These are phyloP conservation scores for Ogataea zsoltii DNA, from an alignment of 805 yeast genomes.

Conservation along the genomic window DNA sequence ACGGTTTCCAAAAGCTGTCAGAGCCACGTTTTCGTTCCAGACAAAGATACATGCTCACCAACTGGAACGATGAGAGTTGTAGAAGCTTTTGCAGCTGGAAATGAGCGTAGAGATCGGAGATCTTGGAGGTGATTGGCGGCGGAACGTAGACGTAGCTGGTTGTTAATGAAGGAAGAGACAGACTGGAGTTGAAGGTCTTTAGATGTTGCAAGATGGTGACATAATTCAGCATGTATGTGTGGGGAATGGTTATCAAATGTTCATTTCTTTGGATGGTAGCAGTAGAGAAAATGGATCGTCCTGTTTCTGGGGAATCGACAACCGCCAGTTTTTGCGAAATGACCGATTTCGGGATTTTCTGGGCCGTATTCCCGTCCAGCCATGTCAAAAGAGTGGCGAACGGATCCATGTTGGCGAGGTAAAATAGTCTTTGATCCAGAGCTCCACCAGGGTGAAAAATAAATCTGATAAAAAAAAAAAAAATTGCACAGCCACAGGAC, in stretches of 20 bases:
- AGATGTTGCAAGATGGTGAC: conserved; percentile 51
- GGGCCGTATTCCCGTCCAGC: conserved; percentile 26
- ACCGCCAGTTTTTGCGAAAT: conserved; percentile 45
- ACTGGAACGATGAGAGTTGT: conserved; percentile 57
- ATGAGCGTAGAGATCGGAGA: conserved; percentile 16
- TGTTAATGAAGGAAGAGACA: conserved; percentile 20
- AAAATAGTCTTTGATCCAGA: not conserved
- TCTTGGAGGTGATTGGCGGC: not conserved
- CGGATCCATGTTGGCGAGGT: conserved; percentile 9
- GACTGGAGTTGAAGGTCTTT: conserved; percentile 32
- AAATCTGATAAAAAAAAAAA: no score
- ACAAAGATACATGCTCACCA: conserved; percentile 50
- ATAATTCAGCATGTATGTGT: conserved; percentile 57
- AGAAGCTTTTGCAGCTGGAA: conserved; percentile 36
- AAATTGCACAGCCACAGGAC: no score
- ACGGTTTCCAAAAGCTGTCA: conserved; percentile 66
- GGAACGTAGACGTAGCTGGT: conserved; percentile 30
- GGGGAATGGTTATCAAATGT: conserved; percentile 56
- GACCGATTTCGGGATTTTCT: conserved; percentile 14
- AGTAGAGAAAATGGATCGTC: conserved; percentile 62
- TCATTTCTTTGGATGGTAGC: conserved; percentile 41
- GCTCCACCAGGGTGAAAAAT: not conserved
- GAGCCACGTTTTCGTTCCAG: conserved; percentile 43
- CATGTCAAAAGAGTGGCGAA: conserved; percentile 31
- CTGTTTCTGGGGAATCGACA: conserved; percentile 45